A percentile compares a stretch with the other conserved stretches of the same genome.
These are phyloP conservation scores for Ceratonia siliqua DNA, from an alignment of 306 rosid species.

Conservation along the genomic window DNA sequence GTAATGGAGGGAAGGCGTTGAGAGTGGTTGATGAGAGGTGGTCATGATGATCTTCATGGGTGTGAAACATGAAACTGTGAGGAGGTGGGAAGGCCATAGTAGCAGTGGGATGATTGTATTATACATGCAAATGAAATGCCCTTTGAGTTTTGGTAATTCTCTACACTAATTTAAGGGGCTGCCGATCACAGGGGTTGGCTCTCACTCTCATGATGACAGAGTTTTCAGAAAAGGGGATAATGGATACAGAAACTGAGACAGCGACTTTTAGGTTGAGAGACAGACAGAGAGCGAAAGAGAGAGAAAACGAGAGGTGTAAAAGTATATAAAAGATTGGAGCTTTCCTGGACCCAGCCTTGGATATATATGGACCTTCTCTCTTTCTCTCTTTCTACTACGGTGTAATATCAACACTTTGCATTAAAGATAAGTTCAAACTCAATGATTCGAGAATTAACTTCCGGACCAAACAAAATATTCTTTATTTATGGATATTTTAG, in stretches of 20 bases:
- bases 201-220: constrained; percentile 95
- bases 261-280: constrained; percentile 69
- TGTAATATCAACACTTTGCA: background rate
- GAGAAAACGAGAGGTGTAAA: constrained; percentile 28
- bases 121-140: constrained; percentile 40
- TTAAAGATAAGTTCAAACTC: constrained; percentile 35
- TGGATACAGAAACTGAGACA: constrained; percentile 70
- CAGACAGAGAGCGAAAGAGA: constrained; percentile 36
- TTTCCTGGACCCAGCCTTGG: constrained; percentile 48
- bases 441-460: constrained; percentile 36
- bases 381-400: constrained; percentile 1
- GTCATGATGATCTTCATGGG: constrained; percentile 57
- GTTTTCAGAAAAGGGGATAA: constrained; percentile 61
- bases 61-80: constrained; percentile 78
- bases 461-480: background rate
- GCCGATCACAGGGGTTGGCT: constrained; percentile 58
- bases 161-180: constrained; percentile 31
- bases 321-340: constrained; percentile 40
- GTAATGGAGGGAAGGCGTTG: constrained; percentile 49
- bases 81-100: constrained; percentile 72
- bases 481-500: constrained; percentile 12
- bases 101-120: constrained; percentile 12
- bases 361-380: constrained; percentile 10
- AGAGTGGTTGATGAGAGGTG: constrained; percentile 44
- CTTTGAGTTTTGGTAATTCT: constrained; percentile 6